Conservation (phyloP, 306 rosid species). For the Cucumis cinereus region DNA sequence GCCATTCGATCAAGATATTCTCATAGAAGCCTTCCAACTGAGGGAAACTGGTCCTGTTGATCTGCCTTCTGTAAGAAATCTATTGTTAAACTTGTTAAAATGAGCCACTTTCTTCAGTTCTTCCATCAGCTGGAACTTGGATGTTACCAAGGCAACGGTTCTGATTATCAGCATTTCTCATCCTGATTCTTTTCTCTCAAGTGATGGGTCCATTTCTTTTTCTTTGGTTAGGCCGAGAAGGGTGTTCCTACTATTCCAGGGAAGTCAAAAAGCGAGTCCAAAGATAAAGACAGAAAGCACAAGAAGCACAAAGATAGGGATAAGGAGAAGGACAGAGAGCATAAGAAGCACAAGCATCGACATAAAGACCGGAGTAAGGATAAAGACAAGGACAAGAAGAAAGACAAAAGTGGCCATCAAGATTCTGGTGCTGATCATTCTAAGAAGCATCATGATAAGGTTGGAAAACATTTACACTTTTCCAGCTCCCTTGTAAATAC, state of each 20-base stretch:
- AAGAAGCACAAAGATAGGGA: constrained; percentile 76
- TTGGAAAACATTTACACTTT: constrained; percentile 21
- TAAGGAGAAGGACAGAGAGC: constrained; percentile 88
- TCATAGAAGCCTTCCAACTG: constrained; percentile 77
- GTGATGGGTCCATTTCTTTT: neutral
- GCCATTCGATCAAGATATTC: constrained; percentile 70
- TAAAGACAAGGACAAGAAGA: constrained; percentile 90
- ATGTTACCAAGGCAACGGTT: constrained; percentile 2
- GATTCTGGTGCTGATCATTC: constrained; percentile 73
- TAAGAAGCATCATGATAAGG: constrained; percentile 95
- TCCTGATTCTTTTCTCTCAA: neutral
- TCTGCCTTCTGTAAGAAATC: constrained; percentile 61
- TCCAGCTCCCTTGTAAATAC: constrained; percentile 13
- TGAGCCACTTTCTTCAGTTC: neutral
- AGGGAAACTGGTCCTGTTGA: constrained; percentile 73
- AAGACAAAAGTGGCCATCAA: constrained; percentile 75
- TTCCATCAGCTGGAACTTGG: constrained; percentile 8
- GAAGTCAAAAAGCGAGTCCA: constrained; percentile 64
- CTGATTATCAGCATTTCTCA: neutral
- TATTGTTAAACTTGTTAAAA: constrained; percentile 4
- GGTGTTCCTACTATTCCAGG: constrained; percentile 72
- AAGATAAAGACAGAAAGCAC: constrained; percentile 92
- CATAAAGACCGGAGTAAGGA: constrained; percentile 82
- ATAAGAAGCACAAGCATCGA: constrained; percentile 79
- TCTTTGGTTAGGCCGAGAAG: constrained; percentile 58